These are phyloP conservation scores for Penicillium occitanis DNA, from an alignment of 2,329 filamentous ascomycete genomes.

Conservation along the genomic window DNA sequence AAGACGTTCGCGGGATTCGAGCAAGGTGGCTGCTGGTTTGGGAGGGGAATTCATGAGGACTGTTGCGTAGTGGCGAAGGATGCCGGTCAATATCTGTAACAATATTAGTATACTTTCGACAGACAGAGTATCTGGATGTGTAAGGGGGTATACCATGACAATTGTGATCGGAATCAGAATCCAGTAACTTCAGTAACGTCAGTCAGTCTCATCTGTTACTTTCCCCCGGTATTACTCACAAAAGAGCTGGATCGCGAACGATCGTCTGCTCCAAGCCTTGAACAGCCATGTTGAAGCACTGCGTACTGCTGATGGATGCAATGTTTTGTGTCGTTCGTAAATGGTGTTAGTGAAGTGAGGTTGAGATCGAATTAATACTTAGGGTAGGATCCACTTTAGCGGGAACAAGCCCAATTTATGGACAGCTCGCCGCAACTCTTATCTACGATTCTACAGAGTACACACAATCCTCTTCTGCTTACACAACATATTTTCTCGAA, in stretches of 20 bases:
- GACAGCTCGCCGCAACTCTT: conserved; percentile 21
- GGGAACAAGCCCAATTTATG: conserved; percentile 9
- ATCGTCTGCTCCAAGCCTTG: conserved; percentile 87
- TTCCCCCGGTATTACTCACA: conserved; percentile 48
- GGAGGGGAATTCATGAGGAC: conserved; percentile 84
- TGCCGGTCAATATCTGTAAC: conserved; percentile 77
- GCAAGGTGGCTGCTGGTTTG: conserved; percentile 68
- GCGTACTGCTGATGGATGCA: background rate
- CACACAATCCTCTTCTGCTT: background rate
- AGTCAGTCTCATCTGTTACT: conserved; percentile 9
- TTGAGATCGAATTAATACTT: background rate
- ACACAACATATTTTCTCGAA: background rate
- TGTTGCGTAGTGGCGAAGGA: conserved; percentile 93
- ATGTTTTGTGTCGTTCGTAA: background rate
- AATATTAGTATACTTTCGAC: too few species aligned
- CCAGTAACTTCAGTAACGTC: conserved; percentile 77
- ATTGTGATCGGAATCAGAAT: conserved; percentile 96
- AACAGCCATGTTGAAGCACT: conserved; percentile 63
- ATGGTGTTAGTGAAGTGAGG: background rate
- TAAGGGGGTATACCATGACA: conserved; percentile 70
- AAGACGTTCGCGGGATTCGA: conserved; percentile 72
- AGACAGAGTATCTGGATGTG: conserved; percentile 54
- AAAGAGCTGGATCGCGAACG: conserved; percentile 95
- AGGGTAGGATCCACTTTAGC: conserved; percentile 1
- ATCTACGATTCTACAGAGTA: background rate